A percentile compares a stretch with the other conserved stretches of the same genome.
These are phyloP conservation scores for Fusarium sp. DNA, from an alignment of 2,329 filamentous ascomycete genomes.

Conservation along the genomic window DNA sequence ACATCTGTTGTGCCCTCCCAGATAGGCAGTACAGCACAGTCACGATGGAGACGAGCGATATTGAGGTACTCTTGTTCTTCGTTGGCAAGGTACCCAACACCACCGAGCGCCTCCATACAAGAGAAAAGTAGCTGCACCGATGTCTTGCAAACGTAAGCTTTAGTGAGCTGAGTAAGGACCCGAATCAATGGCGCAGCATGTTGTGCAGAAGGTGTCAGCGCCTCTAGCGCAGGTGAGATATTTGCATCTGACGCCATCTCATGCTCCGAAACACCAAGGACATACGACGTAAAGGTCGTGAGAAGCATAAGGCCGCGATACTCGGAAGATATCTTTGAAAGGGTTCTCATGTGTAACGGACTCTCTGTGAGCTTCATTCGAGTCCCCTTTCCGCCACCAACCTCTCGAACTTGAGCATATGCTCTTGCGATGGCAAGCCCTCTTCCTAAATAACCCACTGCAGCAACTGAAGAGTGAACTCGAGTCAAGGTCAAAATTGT, in stretches of 20 bases:
- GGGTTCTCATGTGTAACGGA: slow-evolving; percentile 65
- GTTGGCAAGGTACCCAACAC: slow-evolving; percentile 73
- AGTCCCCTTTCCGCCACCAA: slow-evolving; percentile 55
- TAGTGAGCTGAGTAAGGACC: slow-evolving; percentile 67
- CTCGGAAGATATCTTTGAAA: slow-evolving; percentile 64
- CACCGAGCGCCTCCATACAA: slow-evolving; percentile 72
- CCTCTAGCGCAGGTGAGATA: slow-evolving; percentile 35
- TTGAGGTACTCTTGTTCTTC: slow-evolving; percentile 71
- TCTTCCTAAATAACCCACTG: slow-evolving; percentile 63
- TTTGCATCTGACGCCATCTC: slow-evolving; percentile 23
- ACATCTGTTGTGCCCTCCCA: slow-evolving; percentile 81
- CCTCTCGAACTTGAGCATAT: slow-evolving; percentile 65
- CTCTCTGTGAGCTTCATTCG: slow-evolving; percentile 61
- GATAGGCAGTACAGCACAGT: slow-evolving; percentile 70
- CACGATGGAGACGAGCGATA: slow-evolving; percentile 71
- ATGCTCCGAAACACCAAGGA: slow-evolving; percentile 66
- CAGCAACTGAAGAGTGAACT: slow-evolving; percentile 64
- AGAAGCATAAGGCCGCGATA: slow-evolving; percentile 68
- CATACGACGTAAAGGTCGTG: slow-evolving; percentile 60
- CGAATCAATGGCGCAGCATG: slow-evolving; percentile 59
- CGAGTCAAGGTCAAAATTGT: slow-evolving; percentile 74
- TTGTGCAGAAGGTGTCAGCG: slow-evolving; percentile 47
- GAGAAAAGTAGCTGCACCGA: slow-evolving; percentile 61
- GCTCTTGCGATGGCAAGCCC: slow-evolving; percentile 66
- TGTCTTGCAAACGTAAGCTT: slow-evolving; percentile 64